Conservation (phyloP, 1,284 basidiomycete species). For the Austroboletus rostrupii region DNA sequence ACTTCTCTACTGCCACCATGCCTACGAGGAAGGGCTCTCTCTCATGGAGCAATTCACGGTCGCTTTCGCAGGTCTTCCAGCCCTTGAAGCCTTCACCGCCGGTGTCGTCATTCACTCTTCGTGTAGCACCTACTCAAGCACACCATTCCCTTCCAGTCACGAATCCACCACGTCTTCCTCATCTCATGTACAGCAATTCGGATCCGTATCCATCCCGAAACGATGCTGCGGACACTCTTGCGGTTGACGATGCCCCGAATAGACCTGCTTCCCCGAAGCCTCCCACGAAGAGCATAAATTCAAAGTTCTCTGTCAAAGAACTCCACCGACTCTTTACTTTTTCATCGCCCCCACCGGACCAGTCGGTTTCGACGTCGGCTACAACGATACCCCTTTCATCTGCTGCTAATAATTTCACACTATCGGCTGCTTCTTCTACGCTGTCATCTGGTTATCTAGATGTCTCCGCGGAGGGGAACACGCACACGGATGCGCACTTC, state of each 20-base stretch:
- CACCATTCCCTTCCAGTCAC: neutral
- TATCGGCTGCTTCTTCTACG: constrained; percentile 13
- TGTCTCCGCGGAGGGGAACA: constrained; percentile 17
- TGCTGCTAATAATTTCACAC: neutral
- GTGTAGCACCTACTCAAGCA: constrained; percentile 1
- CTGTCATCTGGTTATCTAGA: constrained; percentile 16
- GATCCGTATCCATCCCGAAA: constrained; percentile 8
- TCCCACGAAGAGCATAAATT: constrained; percentile 13
- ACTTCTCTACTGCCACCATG: neutral
- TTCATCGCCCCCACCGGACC: constrained; percentile 33
- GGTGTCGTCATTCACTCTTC: constrained; percentile 9
- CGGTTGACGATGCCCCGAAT: constrained; percentile 16
- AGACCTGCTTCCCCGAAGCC: constrained; percentile 10
- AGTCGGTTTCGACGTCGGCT: constrained; percentile 1
- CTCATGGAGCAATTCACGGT: constrained; percentile 20
- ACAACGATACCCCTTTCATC: constrained; percentile 2
- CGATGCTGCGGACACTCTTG: constrained; percentile 13
- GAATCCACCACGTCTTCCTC: constrained; percentile 9
- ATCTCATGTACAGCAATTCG: constrained; percentile 5
- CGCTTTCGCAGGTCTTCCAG: constrained; percentile 26
- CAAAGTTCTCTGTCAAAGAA: constrained; percentile 32
- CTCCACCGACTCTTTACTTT: constrained; percentile 31
- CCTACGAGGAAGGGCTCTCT: constrained; percentile 15
- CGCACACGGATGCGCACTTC: constrained; percentile 12
- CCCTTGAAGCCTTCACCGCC: constrained; percentile 12